phyloP scores from a whole-genome alignment of 371 early-diverging fungal species.

The Actinomortierella wolfii region DNA sequence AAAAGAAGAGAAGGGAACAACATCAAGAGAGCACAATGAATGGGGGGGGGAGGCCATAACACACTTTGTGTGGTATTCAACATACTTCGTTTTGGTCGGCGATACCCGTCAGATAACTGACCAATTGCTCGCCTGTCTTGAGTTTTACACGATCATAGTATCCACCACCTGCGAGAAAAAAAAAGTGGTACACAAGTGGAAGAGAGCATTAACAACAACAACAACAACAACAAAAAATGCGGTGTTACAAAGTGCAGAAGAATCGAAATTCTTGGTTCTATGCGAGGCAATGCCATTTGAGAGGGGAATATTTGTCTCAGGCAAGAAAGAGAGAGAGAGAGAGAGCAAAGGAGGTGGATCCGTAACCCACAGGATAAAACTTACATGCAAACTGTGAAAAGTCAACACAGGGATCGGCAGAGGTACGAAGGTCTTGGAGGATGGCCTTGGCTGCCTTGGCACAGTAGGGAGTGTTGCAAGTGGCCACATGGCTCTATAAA shows the following conservation, averaged over 20 bases:
- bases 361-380: background rate
- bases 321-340: background rate
- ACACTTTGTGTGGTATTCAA: background rate
- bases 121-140: conserved; percentile 14
- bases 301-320: too few species aligned
- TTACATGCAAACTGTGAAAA: conserved; percentile 28
- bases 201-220: too few species aligned
- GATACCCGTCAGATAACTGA: conserved; percentile 14
- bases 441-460: conserved; percentile 15
- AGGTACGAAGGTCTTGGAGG: conserved; percentile 13
- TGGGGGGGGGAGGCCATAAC: too few species aligned
- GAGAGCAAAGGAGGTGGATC: background rate
- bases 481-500: background rate
- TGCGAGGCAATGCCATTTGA: too few species aligned
- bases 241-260: too few species aligned
- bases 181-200: too few species aligned
- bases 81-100: conserved; percentile 11
- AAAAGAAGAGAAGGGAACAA: too few species aligned
- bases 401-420: conserved; percentile 28
- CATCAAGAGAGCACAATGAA: too few species aligned
- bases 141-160: conserved; percentile 22
- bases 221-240: too few species aligned
- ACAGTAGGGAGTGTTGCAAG: conserved; percentile 20
- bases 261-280: too few species aligned
- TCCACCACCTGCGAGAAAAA: conserved; percentile 19